phyloP scores from a whole-genome alignment of 1,284 basidiomycete genomes.

The Boletus sp. region DNA sequence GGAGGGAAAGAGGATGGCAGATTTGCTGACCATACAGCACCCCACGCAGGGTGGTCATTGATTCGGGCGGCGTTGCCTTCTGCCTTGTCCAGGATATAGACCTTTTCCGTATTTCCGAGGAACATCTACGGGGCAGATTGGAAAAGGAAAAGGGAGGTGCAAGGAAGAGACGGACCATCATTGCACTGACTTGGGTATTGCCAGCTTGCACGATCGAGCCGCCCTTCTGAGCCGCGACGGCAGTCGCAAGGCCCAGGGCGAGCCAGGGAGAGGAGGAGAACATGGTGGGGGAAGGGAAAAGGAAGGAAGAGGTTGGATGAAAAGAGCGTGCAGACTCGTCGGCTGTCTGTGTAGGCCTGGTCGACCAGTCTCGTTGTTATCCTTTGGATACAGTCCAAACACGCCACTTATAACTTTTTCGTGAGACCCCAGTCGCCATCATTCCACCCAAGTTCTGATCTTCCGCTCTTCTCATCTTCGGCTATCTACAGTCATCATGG shows the following conservation, averaged over 20 bases:
- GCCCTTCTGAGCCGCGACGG: slow-evolving; percentile 35
- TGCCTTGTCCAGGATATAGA: slow-evolving; percentile 48
- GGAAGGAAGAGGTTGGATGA: slow-evolving; percentile 7
- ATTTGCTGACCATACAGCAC: slow-evolving; percentile 37
- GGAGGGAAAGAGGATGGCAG: background rate
- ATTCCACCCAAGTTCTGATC: too few relatives aligned
- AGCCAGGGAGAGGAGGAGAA: slow-evolving; percentile 27
- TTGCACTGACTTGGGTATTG: slow-evolving; percentile 54
- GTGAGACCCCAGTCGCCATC: background rate
- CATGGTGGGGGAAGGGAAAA: slow-evolving; percentile 20
- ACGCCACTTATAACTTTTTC: background rate
- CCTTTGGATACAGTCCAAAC: background rate
- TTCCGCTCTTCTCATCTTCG: background rate
- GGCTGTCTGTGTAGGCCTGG: background rate
- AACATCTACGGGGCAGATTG: slow-evolving; percentile 62
- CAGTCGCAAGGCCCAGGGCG: slow-evolving; percentile 36
- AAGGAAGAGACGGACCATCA: slow-evolving; percentile 49
- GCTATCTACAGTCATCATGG: background rate
- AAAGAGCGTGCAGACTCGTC: slow-evolving; percentile 20
- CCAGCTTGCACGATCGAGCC: slow-evolving; percentile 48
- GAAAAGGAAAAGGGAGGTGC: background rate
- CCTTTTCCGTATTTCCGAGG: slow-evolving; percentile 44
- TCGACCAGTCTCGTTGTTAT: background rate
- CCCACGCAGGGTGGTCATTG: slow-evolving; percentile 42
- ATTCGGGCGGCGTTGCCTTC: slow-evolving; percentile 42